Base-by-base conservation (phyloP, 257 asterid genomes). In the Eustoma russellianum region DNA sequence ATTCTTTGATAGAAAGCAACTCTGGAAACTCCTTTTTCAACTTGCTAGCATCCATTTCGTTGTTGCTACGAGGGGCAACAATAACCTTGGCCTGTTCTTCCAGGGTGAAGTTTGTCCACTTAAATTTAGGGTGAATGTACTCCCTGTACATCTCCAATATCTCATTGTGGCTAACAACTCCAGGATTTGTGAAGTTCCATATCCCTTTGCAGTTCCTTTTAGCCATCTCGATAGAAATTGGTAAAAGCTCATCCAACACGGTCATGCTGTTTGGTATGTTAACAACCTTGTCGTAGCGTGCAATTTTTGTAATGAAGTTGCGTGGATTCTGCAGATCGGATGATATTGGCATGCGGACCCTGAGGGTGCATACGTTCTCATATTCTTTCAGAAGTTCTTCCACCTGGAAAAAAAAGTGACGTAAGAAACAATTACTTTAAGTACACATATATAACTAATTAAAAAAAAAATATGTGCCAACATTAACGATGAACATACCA, bases 311-410 rank as follows among this genome's bases (percentile, higher is more conserved):
- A 1, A 72, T 67, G 55, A 72, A 72, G 49, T 72, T 72, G 41
- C 71, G 53, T 0, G 78, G 74, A 48, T 72, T 72, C 35, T 10
- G 40, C 0, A 72, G 68, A 13, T 72, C 78, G 0, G 71, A 63
- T 33, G 74, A 63, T 40, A 72, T 67, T n/a, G 78, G 74, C 74
- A 67, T 72, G 44, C 74, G 47, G 7, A 67, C 78, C 41, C 74
- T 34, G 17, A 72, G 64, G 13, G 78, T 72, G 65, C 78, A 72
- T 0, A 72, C 74, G 17, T 72, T 67, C 5, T 60, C 68, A 59
- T 63, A 72, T 33, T 67, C 74, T 41, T 64, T 72, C 8, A 72
- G 41, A 28, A 72, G 59, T 53, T 67, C 70, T 35, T 72, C 78
- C 9, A 67, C 74, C 77, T 54, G 59, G 33, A 54, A 35, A 38